Conservation (phyloP, 2,329 filamentous ascomycete genomes). For the Xylaria sp. region DNA sequence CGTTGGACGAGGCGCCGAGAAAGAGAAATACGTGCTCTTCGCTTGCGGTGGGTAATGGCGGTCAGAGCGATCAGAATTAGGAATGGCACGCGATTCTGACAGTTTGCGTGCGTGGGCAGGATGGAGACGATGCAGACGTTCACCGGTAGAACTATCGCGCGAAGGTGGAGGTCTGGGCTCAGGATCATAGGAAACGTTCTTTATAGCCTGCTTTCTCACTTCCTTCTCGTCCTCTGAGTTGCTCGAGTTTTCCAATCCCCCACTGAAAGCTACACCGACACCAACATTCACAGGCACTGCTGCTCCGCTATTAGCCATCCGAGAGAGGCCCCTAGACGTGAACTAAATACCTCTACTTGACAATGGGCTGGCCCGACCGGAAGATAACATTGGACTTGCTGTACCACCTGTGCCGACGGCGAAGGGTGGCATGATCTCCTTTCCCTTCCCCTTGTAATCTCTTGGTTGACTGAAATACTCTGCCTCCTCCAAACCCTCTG, state of each 20-base stretch:
- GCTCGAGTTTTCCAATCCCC: conserved; percentile 36
- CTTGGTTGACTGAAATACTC: conserved; percentile 37
- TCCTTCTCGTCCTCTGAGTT: conserved; percentile 42
- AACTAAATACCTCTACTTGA: conserved; percentile 42
- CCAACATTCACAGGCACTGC: conserved; percentile 29
- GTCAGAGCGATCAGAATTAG: conserved; percentile 38
- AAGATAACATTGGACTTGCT: conserved; percentile 35
- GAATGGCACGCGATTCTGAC: conserved; percentile 30
- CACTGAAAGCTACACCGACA: conserved; percentile 30
- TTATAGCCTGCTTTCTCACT: conserved; percentile 33
- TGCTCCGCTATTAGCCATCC: conserved; percentile 37
- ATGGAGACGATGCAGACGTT: conserved; percentile 41
- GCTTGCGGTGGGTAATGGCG: conserved; percentile 44
- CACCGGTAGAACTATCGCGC: conserved; percentile 37
- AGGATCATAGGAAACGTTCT: conserved; percentile 31
- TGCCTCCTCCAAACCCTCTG: conserved; percentile 32
- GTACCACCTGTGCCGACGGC: conserved; percentile 25
- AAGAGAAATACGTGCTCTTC: conserved; percentile 44
- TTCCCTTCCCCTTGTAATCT: conserved; percentile 45
- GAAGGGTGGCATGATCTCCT: conserved; percentile 35
- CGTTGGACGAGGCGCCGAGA: conserved; percentile 43
- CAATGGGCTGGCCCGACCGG: conserved; percentile 33
- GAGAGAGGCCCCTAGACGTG: conserved; percentile 34
- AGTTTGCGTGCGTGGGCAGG: conserved; percentile 37
- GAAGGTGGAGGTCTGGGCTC: conserved; percentile 33